Evolutionary conservation across 345 rosid genomes (phyloP).

Genomic region (Arabis alpina): DNA sequence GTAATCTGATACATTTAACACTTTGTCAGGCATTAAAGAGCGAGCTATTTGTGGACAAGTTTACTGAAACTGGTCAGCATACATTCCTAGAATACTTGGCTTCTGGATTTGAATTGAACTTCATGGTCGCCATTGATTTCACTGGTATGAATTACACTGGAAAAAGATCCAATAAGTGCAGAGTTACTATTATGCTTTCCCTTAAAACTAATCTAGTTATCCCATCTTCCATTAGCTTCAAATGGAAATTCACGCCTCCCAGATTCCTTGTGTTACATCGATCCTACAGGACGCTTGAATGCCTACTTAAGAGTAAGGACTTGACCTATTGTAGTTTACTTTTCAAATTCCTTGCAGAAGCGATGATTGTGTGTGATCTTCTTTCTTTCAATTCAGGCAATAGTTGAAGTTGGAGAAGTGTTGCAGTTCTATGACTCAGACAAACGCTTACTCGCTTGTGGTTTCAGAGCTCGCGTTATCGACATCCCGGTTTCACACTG

Average conservation of each 20-base stretch:
- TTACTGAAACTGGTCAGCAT: slow-evolving; percentile 64
- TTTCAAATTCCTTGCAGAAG: slow-evolving; percentile 2
- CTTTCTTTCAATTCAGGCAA: slow-evolving; percentile 56
- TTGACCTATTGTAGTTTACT: not conserved
- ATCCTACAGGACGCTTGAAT: slow-evolving; percentile 70
- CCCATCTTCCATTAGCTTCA: slow-evolving; percentile 63
- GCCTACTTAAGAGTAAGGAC: slow-evolving; percentile 71
- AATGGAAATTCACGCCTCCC: slow-evolving; percentile 92
- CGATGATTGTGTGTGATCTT: slow-evolving; percentile 19
- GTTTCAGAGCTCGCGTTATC: slow-evolving; percentile 96
- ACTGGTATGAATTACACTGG: slow-evolving; percentile 75
- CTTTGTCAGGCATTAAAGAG: slow-evolving; percentile 64
- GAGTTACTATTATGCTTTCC: not conserved
- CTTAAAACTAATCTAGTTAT: slow-evolving; percentile 18
- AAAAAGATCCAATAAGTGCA: not conserved
- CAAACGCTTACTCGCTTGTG: slow-evolving; percentile 90
- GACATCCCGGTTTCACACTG: slow-evolving; percentile 95
- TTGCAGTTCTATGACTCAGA: slow-evolving; percentile 86
- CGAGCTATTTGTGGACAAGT: slow-evolving; percentile 71
- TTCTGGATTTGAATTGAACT: slow-evolving; percentile 81
- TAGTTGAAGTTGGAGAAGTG: slow-evolving; percentile 85
- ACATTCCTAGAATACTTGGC: slow-evolving; percentile 87
- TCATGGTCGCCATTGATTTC: slow-evolving; percentile 96
- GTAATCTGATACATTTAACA: slow-evolving; percentile 1
- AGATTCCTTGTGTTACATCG: slow-evolving; percentile 85